Conservation (phyloP, 2,329 filamentous ascomycete species). For the Rhinocladiella similis region DNA sequence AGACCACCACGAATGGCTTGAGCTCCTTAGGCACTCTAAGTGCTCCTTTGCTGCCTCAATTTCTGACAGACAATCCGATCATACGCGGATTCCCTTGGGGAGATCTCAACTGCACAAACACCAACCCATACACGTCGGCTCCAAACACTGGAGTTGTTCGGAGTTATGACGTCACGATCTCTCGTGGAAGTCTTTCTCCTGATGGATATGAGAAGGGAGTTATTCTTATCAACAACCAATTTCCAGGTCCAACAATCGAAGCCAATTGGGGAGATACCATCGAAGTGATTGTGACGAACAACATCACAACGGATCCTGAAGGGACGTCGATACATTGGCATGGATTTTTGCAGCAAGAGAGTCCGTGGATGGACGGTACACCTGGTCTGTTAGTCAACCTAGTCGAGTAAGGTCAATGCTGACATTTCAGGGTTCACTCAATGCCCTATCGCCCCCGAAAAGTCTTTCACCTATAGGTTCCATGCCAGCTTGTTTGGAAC, state of each 20-base stretch:
- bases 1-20: slow-evolving; percentile 4
- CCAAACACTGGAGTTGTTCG: slow-evolving; percentile 19
- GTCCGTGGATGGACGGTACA: slow-evolving; percentile 53
- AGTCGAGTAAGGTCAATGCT: too few species aligned
- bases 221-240: slow-evolving; percentile 57
- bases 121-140: slow-evolving; percentile 18
- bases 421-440: slow-evolving; percentile 44
- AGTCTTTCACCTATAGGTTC: slow-evolving; percentile 39
- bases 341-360: slow-evolving; percentile 35
- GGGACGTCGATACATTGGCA: slow-evolving; percentile 47
- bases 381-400: too few species aligned
- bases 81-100: slow-evolving; percentile 21
- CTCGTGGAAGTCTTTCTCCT: slow-evolving; percentile 13
- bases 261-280: slow-evolving; percentile 32
- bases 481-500: slow-evolving; percentile 38
- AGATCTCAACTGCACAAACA: slow-evolving; percentile 11
- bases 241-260: slow-evolving; percentile 61
- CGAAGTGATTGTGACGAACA: slow-evolving; percentile 37
- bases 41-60: slow-evolving; percentile 7
- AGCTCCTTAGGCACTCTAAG: slow-evolving; percentile 2
- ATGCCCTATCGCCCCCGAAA: slow-evolving; percentile 43
- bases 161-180: slow-evolving; percentile 15
- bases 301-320: slow-evolving; percentile 32
- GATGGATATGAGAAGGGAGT: slow-evolving; percentile 12
- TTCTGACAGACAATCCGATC: slow-evolving; percentile 7